Percentiles rank a stretch among this genome's conserved stretches.
These are phyloP conservation scores for Botrytis squamosa DNA, from an alignment of 2,329 filamentous ascomycete species.

Conservation along the genomic window DNA sequence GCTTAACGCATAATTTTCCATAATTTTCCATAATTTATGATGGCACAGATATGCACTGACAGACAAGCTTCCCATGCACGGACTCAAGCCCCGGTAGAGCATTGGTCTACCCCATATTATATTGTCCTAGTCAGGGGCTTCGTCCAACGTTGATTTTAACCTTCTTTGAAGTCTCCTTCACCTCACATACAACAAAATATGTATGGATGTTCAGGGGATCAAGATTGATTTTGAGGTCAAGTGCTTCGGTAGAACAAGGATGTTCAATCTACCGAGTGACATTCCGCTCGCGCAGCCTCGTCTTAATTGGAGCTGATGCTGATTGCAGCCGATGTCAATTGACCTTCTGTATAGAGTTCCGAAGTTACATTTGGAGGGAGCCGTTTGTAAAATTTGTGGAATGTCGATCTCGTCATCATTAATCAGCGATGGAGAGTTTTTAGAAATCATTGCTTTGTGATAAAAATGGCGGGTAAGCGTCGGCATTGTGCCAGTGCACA, in stretches of 20 bases:
- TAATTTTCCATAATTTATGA: not conserved
- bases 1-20: not conserved
- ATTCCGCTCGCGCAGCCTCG: not conserved
- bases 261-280: not conserved
- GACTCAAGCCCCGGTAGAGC: not conserved
- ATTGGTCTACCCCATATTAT: not conserved
- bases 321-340: not conserved
- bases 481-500: not conserved
- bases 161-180: not conserved
- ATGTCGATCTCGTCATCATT: not conserved
- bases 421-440: not conserved
- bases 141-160: not conserved
- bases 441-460: not conserved
- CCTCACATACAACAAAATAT: not conserved
- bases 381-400: not conserved
- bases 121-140: not conserved
- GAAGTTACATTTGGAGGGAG: not conserved
- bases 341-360: not conserved
- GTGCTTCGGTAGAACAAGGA: not conserved
- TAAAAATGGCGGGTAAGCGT: not conserved
- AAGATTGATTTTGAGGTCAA: not conserved
- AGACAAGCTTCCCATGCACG: not conserved
- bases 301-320: not conserved
- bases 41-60: not conserved
- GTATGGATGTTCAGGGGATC: not conserved